Evolutionary conservation across 1,284 basidiomycete genomes (phyloP), one percentile per base, ranked within the genome.

Genomic region (Anthracocystis setariae): DNA sequence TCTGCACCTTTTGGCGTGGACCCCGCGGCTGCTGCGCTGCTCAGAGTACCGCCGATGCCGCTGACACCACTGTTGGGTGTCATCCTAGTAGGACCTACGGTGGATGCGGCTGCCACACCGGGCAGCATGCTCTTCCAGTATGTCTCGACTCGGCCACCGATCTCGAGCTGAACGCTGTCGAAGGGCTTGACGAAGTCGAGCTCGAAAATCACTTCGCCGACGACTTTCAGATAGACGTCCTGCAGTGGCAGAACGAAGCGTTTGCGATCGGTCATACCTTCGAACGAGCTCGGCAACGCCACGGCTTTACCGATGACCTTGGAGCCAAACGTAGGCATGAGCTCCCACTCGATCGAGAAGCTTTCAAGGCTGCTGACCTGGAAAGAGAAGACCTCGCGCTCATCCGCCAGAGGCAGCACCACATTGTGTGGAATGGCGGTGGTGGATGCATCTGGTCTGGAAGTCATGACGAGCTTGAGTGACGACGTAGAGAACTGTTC

Each of bases 321-420:
- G 29, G 93, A 94, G n/a, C 96, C 96, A 83, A 98, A 98, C 65
- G 93, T 97, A 8, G 96, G 96, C 85, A 95, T 97, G 24, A 98
- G 86, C 38, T 95, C 97, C 82, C 98, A 92, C 82, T 98, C 93
- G 74, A 99, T 85, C 1, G 89, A 89, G 62, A 98, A 88, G 35
- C 87, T 86, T 50, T 90, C 88, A 20, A 95, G 84, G 69, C 80
- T 88, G 86, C 82, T 89, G 81, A 93, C 89, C 84, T 98, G 95
- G 86, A 98, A 98, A 8, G 90, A 87, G 79, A 97, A 94, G 5
- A 90, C 88, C 77, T 93, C 92, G 63, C 89, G 87, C 65, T 91
- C 90, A 73, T 91, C 90, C 23, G 88, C 88, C 42, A 93, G 88
- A 2, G 95, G 93, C 18, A 82, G 60, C 35, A 98, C 86, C 27